Base-by-base conservation (phyloP, 768 basidiomycete genomes). In the Hygrocybe punicea region DNA sequence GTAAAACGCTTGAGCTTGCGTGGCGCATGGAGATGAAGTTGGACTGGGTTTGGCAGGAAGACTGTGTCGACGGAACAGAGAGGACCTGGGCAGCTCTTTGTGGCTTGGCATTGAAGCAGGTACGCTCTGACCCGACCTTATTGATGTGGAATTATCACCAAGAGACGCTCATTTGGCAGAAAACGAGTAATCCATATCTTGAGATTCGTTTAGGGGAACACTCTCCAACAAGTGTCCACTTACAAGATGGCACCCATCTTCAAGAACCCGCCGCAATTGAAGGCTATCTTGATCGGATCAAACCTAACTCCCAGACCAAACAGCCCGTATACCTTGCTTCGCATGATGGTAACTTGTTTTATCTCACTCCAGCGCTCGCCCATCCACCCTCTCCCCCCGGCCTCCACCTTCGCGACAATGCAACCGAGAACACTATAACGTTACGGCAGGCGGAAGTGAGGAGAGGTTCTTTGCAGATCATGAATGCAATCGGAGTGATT, bases 41-140 rank as follows among this genome's bases (percentile, higher is more conserved):
- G 47, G 94, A 98, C 65, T 98, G 95, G 95, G 76, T 94, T 24
- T 87, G 87, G 81, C 77, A 85, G 36, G 79, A 84, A n/a, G 74
- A 80, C 23, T 87, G 89, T 61, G 75, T 87, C 0, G 76, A 82
- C 34, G 89, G 84, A 9, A 74, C 80, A 50, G 62, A 69, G 19
- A 78, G 93, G 46, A 77, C 79, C 23, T 93, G 89, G 88, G 80
- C 81, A 1, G 82, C 92, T 2, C 69, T 96, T 9, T 88, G 82
- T 59, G 93, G 92, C 33, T 62, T 95, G 39, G 84, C 89, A 9
- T 76, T 91, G 60, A 78, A 78, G 59, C 84, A 89, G 76, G 93
- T 87, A 66, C 59, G 78, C 70, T 16, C 29, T 10, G 24, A 21
- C 16, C 34, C n/a, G 16, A 33, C 13, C 29, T 57, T 25, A 42